Evolutionary conservation across 2,329 filamentous ascomycete genomes (phyloP).

Genomic region (Fusarium drepaniforme): DNA sequence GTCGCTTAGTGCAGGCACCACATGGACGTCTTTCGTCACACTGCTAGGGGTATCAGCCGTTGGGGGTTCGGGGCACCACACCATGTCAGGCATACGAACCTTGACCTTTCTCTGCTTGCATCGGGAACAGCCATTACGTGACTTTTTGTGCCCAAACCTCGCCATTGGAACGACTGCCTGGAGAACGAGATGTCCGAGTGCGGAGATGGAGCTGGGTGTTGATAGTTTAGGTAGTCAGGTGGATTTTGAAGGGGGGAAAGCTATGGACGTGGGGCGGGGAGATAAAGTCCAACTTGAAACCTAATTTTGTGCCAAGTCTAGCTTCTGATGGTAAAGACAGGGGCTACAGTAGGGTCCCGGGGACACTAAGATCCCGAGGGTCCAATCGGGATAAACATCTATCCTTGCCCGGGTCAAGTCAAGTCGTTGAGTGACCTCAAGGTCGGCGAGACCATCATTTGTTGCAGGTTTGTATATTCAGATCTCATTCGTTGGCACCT

Average conservation of each 20-base stretch:
- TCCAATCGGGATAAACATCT: neutral
- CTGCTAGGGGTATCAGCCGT: neutral
- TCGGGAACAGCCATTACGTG: conserved; percentile 6
- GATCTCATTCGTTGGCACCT: conserved; percentile 64
- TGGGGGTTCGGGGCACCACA: neutral
- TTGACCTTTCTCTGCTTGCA: conserved; percentile 16
- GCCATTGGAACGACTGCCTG: neutral
- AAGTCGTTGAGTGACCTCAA: conserved; percentile 23
- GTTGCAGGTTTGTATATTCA: conserved; percentile 64
- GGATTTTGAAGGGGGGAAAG: neutral
- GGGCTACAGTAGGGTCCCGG: neutral
- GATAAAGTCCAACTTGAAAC: neutral
- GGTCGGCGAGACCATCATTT: conserved; percentile 58
- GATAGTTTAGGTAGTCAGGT: neutral
- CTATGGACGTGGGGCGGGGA: neutral
- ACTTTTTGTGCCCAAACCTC: conserved; percentile 15
- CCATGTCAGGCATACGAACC: neutral
- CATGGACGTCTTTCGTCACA: conserved; percentile 17
- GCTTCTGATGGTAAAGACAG: neutral
- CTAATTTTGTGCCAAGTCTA: neutral
- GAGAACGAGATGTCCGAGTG: neutral
- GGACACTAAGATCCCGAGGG: neutral
- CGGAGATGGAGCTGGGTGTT: neutral
- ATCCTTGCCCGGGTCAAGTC: conserved; percentile 22
- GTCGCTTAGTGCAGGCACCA: conserved; percentile 6